Conservation (phyloP, 2,329 filamentous ascomycete genomes). For the Beauveria rudraprayagi region DNA sequence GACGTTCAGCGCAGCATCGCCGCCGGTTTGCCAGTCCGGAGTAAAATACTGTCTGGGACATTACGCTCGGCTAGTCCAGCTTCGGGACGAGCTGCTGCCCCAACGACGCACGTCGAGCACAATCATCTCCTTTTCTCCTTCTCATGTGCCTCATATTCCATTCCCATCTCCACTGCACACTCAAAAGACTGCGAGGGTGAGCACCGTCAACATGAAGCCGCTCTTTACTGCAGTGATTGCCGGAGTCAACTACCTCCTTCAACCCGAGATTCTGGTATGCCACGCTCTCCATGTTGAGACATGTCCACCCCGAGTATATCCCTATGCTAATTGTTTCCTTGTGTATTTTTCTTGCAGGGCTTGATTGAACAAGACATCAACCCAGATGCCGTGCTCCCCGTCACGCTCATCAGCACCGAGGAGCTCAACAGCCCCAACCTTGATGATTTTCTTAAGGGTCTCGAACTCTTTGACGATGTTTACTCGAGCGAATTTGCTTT, state of each 20-base stretch:
- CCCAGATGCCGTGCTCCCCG: constrained; percentile 31
- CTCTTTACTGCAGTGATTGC: constrained; percentile 10
- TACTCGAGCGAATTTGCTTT: constrained; percentile 30
- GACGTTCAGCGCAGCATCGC: background rate
- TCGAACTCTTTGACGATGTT: constrained; percentile 30
- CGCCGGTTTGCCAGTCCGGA: background rate
- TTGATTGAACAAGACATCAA: constrained; percentile 34
- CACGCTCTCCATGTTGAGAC: background rate
- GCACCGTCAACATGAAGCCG: constrained; percentile 9
- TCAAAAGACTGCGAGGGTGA: background rate
- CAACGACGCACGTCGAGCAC: background rate
- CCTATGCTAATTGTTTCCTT: too few relatives aligned
- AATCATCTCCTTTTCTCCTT: background rate
- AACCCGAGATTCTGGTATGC: constrained; percentile 9
- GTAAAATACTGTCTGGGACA: background rate
- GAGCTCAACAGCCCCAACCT: constrained; percentile 29
- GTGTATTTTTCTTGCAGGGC: constrained; percentile 20
- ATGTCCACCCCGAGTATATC: background rate
- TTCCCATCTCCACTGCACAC: background rate
- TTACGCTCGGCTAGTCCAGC: background rate
- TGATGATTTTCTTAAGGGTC: constrained; percentile 24
- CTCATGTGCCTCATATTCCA: background rate
- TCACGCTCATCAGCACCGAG: constrained; percentile 30
- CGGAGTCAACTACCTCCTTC: constrained; percentile 10
- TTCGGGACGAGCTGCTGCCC: background rate